A percentile compares a stretch with the other conserved stretches of the same genome.
Conservation (phyloP, 2,329 filamentous ascomycete species). For the Aspergillus tubingensis region DNA sequence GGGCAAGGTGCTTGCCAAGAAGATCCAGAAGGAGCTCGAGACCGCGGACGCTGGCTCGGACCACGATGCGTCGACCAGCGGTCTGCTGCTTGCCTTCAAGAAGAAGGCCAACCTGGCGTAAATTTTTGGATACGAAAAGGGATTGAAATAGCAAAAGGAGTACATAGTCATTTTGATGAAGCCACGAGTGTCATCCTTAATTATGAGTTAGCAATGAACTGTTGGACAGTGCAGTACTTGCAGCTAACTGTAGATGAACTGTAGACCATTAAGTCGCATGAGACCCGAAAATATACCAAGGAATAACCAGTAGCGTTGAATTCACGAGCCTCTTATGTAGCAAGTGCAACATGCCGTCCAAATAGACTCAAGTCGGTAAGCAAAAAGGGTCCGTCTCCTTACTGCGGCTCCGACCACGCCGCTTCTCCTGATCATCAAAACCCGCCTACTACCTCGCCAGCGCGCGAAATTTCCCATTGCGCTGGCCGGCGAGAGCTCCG, state of each 20-base stretch:
- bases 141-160: conserved; percentile 13
- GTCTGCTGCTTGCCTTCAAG: conserved; percentile 92
- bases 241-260: too few relatives aligned
- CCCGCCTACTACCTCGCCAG: not conserved
- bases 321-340: not conserved
- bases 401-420: not conserved
- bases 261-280: too few relatives aligned
- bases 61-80: conserved; percentile 86
- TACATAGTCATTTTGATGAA: conserved; percentile 22
- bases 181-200: conserved; percentile 19
- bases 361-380: not conserved
- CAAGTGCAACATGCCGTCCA: not conserved
- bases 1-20: conserved; percentile 94
- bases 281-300: too few relatives aligned
- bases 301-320: too few relatives aligned
- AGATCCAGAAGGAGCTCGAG: conserved; percentile 83
- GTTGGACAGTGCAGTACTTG: not conserved
- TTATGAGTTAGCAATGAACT: conserved; percentile 10
- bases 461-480: not conserved
- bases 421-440: not conserved
- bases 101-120: conserved; percentile 60
- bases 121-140: conserved; percentile 3
- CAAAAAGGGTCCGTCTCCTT: not conserved
- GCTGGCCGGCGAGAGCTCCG: not conserved
- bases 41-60: conserved; percentile 65